Percentiles rank a stretch among this genome's conserved stretches.
Evolutionary conservation across 2,329 filamentous ascomycete species (phyloP).

Genomic region (Penicillium freii): DNA sequence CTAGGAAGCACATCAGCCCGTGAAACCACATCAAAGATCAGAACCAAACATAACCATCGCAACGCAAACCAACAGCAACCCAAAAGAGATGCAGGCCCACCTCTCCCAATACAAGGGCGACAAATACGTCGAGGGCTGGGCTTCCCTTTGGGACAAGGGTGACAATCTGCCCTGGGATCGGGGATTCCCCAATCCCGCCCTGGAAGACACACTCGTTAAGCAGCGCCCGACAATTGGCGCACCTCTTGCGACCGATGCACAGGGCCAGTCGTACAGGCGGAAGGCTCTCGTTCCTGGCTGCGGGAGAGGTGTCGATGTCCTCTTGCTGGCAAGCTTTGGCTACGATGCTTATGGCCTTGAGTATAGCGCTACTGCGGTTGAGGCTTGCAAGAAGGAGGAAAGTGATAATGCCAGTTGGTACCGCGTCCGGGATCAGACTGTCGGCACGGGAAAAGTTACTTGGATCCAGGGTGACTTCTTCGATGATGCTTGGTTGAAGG

Average conservation of each 20-base stretch:
- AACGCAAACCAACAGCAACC: constrained; percentile 16
- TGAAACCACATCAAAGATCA: not conserved
- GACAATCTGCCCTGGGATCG: constrained; percentile 60
- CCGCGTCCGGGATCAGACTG: constrained; percentile 32
- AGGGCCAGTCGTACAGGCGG: constrained; percentile 38
- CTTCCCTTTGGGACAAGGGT: constrained; percentile 54
- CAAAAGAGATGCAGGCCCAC: constrained; percentile 35
- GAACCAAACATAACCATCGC: constrained; percentile 12
- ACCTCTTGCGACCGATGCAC: constrained; percentile 25
- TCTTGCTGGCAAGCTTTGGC: constrained; percentile 70
- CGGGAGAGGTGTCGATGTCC: constrained; percentile 76
- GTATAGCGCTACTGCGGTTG: constrained; percentile 53
- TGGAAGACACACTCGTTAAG: constrained; percentile 53
- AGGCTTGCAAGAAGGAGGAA: constrained; percentile 39
- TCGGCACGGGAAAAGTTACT: constrained; percentile 40
- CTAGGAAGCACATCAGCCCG: not conserved
- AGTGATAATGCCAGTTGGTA: constrained; percentile 36
- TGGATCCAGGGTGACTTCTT: constrained; percentile 50
- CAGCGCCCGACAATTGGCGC: constrained; percentile 39
- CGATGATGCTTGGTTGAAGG: constrained; percentile 42
- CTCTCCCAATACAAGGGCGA: constrained; percentile 44
- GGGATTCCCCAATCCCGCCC: constrained; percentile 57
- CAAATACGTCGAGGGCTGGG: constrained; percentile 52
- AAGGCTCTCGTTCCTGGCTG: constrained; percentile 76
- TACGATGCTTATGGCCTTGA: constrained; percentile 78